Base-by-base conservation (phyloP, 805 yeast genomes). In the Torulaspora delbrueckii region DNA sequence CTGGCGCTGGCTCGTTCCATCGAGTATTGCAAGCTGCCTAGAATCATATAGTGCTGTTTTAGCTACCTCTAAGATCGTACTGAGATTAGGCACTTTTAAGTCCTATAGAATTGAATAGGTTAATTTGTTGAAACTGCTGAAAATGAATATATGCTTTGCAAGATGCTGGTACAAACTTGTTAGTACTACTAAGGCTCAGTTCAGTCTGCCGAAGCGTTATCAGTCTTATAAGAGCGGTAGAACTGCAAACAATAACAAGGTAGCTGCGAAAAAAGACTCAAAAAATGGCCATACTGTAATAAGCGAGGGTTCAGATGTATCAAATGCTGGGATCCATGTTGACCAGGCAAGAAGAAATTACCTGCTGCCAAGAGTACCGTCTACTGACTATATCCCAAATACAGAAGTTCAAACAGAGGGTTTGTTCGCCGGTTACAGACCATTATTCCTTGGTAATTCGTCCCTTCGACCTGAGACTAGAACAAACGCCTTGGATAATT, bases 381-480 rank as follows among this genome's bases (percentile, higher is more conserved):
- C 60, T 5, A 62, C 67, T 3, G 63, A 58, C 25, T 51, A 62
- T 51, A 56, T 65, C 8, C 51, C 60, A 2, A 46, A 40, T 5
- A 42, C 50, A 9, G 65, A 61, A n/a, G 48, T 65, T 5, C 62
- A 63, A 37, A 53, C 60, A 18, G 73, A 71, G 35, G 71, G 75
- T 2, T 57, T 74, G 31, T 70, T 72, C 53, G 74, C 77, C 9
- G 75, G 76, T 10, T 71, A 72, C 51, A 65, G 71, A 28, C 78
- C 78, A 2, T 55, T 74, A 31, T 69, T 71, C 45, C 54, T 73
- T 48, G 72, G 74, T 9, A 66, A 70, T 44, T 62, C 65, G 8
- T 51, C 62, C 13, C 19, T 54, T 4, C 48, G 46, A 4, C 25
- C 39, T 9, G 45, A 42, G 18, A 22, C 42, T 2, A 46, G 53